Base-by-base conservation (phyloP, 192 early-diverging fungal genomes). In the Coemansia javaensis region DNA sequence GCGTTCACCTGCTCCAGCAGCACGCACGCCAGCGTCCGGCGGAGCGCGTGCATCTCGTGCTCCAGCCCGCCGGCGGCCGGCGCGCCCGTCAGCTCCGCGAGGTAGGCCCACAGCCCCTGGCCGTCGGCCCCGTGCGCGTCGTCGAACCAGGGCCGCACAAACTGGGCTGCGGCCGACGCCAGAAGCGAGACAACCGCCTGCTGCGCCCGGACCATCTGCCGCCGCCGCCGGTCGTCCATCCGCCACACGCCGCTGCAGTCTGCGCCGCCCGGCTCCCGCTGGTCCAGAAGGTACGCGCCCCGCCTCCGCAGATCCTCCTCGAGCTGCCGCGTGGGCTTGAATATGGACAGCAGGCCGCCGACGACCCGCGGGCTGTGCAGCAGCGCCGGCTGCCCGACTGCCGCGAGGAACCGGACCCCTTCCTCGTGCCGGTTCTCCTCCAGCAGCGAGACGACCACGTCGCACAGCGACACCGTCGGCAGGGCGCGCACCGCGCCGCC, bases 1-100 rank as follows among this genome's bases (percentile, higher is more conserved):
- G 51, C 54, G 17, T 53, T 53, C 47, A 74, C 44, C 48, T 66
- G 70, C 47, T 74, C 50, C 3, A 66, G 42, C n/a, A 74, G 35
- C 3, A 66, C 8, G 14, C 63, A 54, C 7, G 63, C 63, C 8
- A 66, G 14, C 2, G 24, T 39, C 32, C 62, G n/a, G 22, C 70
- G 70, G 33, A 56, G 32, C 5, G 42, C 27, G 24, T 58, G 66
- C 55, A 74, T 56, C 33, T 66, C 59, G 16, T 44, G 25, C 32
- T 74, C 70, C 35, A 74, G 40, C 10, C 31, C 27, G 12, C 8
- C 8, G 7, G 50, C 49, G 2, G 40, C 34, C 4, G 70, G 70
- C 14, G n/a, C 32, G 14, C 39, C 24, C 2, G 42, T 41, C 30
- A 74, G 70, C 42, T 57, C 52, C 0, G 46, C 42, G 3, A 66